Evolutionary conservation across 2,329 filamentous ascomycete genomes (phyloP).

Genomic region (Thermothelomyces thermophilus): DNA sequence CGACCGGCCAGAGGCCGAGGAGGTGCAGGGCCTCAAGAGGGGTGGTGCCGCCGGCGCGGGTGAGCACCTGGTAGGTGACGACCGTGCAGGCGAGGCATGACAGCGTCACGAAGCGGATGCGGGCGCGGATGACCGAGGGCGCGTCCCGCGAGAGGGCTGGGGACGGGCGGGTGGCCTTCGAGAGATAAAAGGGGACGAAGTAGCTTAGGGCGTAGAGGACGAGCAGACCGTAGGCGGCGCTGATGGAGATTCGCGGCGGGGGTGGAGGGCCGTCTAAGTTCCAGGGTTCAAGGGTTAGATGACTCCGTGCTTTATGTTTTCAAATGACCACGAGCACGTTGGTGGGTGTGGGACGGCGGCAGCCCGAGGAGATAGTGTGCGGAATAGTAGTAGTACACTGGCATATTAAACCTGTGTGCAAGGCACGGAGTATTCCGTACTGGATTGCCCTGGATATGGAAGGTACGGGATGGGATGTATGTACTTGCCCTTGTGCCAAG

Average conservation of each 20-base stretch:
- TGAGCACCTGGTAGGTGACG: slow-evolving; percentile 61
- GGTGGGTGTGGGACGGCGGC: neutral
- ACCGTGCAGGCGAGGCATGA: slow-evolving; percentile 65
- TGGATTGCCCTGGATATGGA: too few species aligned
- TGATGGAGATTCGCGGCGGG: slow-evolving; percentile 37
- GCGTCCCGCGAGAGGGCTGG: slow-evolving; percentile 75
- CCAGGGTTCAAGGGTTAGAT: slow-evolving; percentile 15
- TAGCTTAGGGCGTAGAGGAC: slow-evolving; percentile 81
- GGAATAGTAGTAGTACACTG: too few species aligned
- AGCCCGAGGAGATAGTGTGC: too few species aligned
- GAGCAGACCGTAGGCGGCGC: slow-evolving; percentile 28
- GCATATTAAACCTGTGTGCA: too few species aligned
- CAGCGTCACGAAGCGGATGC: slow-evolving; percentile 71
- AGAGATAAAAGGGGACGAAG: slow-evolving; percentile 86
- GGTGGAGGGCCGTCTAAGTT: slow-evolving; percentile 25
- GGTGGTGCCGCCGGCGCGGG: slow-evolving; percentile 38
- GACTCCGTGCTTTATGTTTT: neutral
- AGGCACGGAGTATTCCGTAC: too few species aligned
- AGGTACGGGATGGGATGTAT: too few species aligned
- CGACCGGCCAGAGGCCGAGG: slow-evolving; percentile 76
- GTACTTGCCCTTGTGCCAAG: slow-evolving; percentile 23
- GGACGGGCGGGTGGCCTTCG: slow-evolving; percentile 70
- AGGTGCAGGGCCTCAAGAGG: slow-evolving; percentile 53
- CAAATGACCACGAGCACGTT: neutral
- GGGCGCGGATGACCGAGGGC: slow-evolving; percentile 79